Evolutionary conservation across 148 eudicot genomes (phyloP), one percentile per base, ranked within the genome.

Genomic region (Vaccinium corymbosum): DNA sequence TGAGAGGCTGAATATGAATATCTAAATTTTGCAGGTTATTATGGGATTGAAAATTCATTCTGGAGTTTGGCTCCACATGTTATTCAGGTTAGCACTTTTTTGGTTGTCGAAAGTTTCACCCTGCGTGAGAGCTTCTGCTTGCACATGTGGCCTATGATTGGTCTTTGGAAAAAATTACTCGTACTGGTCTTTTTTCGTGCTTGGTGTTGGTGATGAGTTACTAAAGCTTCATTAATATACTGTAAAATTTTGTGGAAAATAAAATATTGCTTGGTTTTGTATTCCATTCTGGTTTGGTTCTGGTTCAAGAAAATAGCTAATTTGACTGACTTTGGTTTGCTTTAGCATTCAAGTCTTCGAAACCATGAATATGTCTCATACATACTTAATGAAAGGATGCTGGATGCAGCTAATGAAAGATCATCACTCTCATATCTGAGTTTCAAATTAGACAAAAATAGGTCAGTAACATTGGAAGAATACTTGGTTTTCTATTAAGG

Each of bases 11-110:
- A 32, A 10, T 32, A 27, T 32, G 48, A 55, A 51, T 38, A 32
- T 56, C 66, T 83, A 66, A 66, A 52, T 35, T 78, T 76, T 83
- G 91, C 98, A 96, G 98, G 80, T 78, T 94, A 90, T 88, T 94
- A 97, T 87, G 97, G 93, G 75, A 91, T 94, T 80, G 94, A 93
- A 56, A 92, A 92, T 90, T 88, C 97, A 9, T 88, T 92, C 66
- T 78, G 88, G 56, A 90, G 90, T 79, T 89, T 97, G 90, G 97
- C 98, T 87, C 99, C 99, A 82, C 95, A 91, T 93, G 92, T 94
- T 86, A 90, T 87, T 52, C 97, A 94, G 93, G 99, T 94, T 84
- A 89, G 83, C 62, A 22, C 70, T 29, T 22, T 52, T 38, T 35
- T 62, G 71, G 82, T 7, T 7, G 5, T 51, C 29, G 22, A 27